Base-by-base conservation (phyloP, 225 moss, liverwort and hornwort genomes). In the Marchantia polymorpha region DNA sequence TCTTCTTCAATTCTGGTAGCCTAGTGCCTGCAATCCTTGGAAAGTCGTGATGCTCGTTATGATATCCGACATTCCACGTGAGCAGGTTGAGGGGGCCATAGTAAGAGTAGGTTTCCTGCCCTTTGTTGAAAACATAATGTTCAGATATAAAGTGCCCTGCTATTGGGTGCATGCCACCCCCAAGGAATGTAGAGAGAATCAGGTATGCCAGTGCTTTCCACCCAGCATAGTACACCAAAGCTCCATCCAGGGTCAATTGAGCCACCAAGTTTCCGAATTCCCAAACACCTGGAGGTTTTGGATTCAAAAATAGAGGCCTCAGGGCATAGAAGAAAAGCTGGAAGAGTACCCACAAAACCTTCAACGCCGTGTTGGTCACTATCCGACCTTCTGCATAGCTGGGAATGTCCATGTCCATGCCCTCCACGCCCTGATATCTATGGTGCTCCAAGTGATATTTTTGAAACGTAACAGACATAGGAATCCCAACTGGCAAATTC, bases 391-490 rank as follows among this genome's bases (percentile, higher is more conserved):
- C 99, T 2, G 88, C 90, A n/a, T 90, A 91, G 79, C 89, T 92
- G 31, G 99, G 99, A 66, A 99, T 93, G 72, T 99, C 99, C 99
- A 99, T 99, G 73, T 99, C 99, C 83, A 93, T 85, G 15, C 99
- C 95, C 81, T 99, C 87, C 27, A 99, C 99, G 77, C 99, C 99
- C 87, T 94, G 95, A 78, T 90, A 93, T 70, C 93, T 88, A 39
- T 99, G 99, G 78, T 99, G 99, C 74, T 99, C 95, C 48, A 99
- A 87, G 77, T 99, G 99, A 78, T 99, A 99, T 83, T 99, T 99
- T 77, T 99, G 95, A 75, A 99, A 99, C 19, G 99, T 99, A 47
- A 99, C 88, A 58, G 95, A 95, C 97, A 99, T 93, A 4, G 99
- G 99, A 52, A 99, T 95, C 63, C 95, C 92, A 46, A 99, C 90